Conservation (phyloP, 495 filamentous ascomycete species). For the Aspergillus ostianus region DNA sequence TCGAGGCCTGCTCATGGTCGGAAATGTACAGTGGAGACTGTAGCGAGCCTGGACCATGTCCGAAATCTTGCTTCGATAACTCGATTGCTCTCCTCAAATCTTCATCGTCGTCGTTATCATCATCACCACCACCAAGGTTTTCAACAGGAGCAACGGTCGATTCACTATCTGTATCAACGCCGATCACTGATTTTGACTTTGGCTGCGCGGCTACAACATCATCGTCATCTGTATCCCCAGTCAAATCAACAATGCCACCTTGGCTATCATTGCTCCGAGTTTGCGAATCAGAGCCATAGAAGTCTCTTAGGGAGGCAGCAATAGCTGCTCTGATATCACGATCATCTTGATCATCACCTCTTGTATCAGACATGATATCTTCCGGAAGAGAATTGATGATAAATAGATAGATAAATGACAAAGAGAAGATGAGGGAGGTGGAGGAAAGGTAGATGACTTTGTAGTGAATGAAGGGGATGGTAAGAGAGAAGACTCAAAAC, state of each 20-base stretch:
- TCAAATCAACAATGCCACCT: conserved; percentile 36
- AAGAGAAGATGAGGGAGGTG: background rate
- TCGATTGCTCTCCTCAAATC: conserved; percentile 53
- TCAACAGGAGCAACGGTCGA: conserved; percentile 16
- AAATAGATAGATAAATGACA: background rate
- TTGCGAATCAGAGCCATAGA: conserved; percentile 49
- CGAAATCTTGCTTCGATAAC: conserved; percentile 42
- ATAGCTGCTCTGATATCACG: conserved; percentile 42
- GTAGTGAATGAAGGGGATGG: background rate
- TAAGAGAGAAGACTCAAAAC: no score
- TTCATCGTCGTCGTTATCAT: conserved; percentile 33
- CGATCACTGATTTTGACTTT: conserved; percentile 37
- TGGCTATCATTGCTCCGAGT: background rate
- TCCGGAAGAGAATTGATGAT: background rate
- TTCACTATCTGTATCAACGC: conserved; percentile 30
- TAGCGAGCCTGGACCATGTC: background rate
- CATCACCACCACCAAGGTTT: background rate
- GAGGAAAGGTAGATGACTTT: background rate
- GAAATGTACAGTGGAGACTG: background rate
- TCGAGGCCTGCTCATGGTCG: conserved; percentile 2
- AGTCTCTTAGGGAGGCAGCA: conserved; percentile 78
- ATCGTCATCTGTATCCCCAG: conserved; percentile 34
- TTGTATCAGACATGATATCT: background rate
- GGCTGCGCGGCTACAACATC: conserved; percentile 29
- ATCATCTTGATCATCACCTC: conserved; percentile 20